Conservation (phyloP, 2,329 filamentous ascomycete species). For the Xylariaceae sp. region DNA sequence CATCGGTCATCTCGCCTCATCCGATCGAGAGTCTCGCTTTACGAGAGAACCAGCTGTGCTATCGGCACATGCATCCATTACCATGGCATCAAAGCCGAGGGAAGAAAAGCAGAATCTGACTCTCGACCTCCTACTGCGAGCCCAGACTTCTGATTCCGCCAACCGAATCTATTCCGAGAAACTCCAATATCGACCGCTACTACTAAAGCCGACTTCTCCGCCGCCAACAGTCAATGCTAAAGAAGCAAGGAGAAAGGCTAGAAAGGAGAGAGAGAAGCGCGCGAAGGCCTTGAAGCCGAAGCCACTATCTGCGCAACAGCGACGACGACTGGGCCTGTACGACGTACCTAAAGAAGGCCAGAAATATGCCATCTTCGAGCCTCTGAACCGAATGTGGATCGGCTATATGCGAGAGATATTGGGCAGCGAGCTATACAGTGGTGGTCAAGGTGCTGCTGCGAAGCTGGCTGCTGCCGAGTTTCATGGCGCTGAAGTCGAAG, state of each 20-base stretch:
- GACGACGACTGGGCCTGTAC: constrained; percentile 68
- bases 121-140: constrained; percentile 66
- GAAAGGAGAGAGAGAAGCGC: constrained; percentile 38
- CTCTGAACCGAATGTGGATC: constrained; percentile 74
- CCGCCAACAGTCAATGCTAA: constrained; percentile 53
- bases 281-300: constrained; percentile 48
- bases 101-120: constrained; percentile 38
- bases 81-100: constrained; percentile 29
- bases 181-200: constrained; percentile 75
- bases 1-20: too few relatives aligned
- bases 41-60: too few relatives aligned
- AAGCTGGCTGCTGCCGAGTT: constrained; percentile 84
- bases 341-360: constrained; percentile 65
- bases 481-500: constrained; percentile 79
- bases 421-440: constrained; percentile 52
- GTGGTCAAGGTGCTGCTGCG: constrained; percentile 59
- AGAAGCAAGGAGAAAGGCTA: constrained; percentile 36
- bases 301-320: constrained; percentile 76
- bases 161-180: constrained; percentile 74
- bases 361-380: constrained; percentile 72
- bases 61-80: background rate
- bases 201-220: constrained; percentile 72
- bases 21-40: too few relatives aligned
- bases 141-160: constrained; percentile 71
- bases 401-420: constrained; percentile 82